Conservation (phyloP, 331 rosid species). For the Cydonia oblonga region DNA sequence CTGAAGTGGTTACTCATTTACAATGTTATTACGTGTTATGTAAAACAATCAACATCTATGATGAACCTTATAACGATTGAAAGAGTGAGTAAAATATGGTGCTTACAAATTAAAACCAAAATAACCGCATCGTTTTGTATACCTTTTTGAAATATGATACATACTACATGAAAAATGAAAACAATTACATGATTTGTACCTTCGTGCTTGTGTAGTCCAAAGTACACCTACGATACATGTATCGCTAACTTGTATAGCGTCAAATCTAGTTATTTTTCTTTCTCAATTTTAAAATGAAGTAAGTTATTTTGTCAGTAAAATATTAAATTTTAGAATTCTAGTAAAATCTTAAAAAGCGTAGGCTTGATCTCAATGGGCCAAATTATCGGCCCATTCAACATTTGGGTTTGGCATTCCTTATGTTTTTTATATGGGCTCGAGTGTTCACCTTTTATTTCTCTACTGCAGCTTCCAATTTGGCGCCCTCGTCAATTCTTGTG, state of each 20-base stretch:
- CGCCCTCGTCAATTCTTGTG: neutral
- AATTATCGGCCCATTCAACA: neutral
- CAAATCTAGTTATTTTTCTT: too few relatives aligned
- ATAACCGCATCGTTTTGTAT: neutral
- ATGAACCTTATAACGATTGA: neutral
- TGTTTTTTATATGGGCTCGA: neutral
- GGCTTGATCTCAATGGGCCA: neutral
- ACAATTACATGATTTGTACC: neutral
- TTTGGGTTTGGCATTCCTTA: neutral
- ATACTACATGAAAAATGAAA: neutral
- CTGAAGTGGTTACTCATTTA: neutral
- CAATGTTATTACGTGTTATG: neutral
- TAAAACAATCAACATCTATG: neutral
- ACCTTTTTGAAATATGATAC: neutral
- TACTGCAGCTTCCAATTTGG: neutral
- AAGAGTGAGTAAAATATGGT: neutral
- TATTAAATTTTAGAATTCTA: neutral
- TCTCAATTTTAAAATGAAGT: neutral
- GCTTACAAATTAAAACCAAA: too few relatives aligned
- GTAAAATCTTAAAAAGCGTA: neutral
- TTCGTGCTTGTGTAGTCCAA: neutral
- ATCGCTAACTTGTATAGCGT: too few relatives aligned
- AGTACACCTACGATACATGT: too few relatives aligned
- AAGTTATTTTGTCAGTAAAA: neutral
- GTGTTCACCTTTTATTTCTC: neutral